Evolutionary conservation across 1,139 yeast species (phyloP).

Genomic region (Geotrichum cucujoidarum): DNA sequence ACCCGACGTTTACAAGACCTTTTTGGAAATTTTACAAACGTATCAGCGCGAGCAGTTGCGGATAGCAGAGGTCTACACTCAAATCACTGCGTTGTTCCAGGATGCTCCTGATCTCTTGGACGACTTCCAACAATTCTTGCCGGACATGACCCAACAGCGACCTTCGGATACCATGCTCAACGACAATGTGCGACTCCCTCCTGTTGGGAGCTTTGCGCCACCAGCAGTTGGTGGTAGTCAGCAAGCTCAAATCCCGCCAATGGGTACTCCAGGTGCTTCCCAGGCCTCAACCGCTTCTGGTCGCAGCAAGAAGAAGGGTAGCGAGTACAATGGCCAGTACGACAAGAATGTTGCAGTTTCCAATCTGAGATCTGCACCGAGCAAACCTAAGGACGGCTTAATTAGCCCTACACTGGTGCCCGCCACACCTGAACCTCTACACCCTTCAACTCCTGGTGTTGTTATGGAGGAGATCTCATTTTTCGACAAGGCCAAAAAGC

Average conservation of each 20-base stretch:
- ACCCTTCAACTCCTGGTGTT: slow-evolving; percentile 37
- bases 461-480: slow-evolving; percentile 80
- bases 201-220: slow-evolving; percentile 93
- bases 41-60: slow-evolving; percentile 95
- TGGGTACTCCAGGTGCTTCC: not conserved
- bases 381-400: slow-evolving; percentile 7
- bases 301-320: slow-evolving; percentile 21
- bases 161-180: slow-evolving; percentile 15
- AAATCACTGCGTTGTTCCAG: slow-evolving; percentile 81
- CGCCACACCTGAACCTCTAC: slow-evolving; percentile 76
- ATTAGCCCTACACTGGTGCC: slow-evolving; percentile 70
- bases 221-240: slow-evolving; percentile 36
- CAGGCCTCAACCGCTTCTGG: not conserved
- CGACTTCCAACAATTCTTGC: slow-evolving; percentile 91
- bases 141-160: slow-evolving; percentile 57
- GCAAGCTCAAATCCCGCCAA: slow-evolving; percentile 4
- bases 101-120: slow-evolving; percentile 92
- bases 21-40: slow-evolving; percentile 89
- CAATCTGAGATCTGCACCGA: slow-evolving; percentile 33
- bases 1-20: slow-evolving; percentile 93
- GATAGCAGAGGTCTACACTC: slow-evolving; percentile 89
- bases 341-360: slow-evolving; percentile 38
- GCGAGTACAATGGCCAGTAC: slow-evolving; percentile 11
- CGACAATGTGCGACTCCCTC: slow-evolving; percentile 61
- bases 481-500: slow-evolving; percentile 88